Evolutionary conservation across 2,329 filamentous ascomycete species (phyloP).

Genomic region (Ophiostoma triangulosporum): DNA sequence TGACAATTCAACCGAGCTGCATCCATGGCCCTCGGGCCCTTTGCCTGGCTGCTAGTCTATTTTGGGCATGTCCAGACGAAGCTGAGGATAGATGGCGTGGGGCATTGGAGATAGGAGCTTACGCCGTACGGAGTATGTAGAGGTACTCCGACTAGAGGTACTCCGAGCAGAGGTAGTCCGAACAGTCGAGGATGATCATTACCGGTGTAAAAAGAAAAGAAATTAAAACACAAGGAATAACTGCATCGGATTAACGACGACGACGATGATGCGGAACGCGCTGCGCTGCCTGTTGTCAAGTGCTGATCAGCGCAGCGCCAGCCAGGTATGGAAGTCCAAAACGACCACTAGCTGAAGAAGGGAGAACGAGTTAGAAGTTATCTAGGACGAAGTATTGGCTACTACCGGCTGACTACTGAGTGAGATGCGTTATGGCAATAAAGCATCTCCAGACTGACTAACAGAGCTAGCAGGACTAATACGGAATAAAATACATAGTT

Average conservation of each 20-base stretch:
- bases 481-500: neutral
- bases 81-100: slow-evolving; percentile 1
- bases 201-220: too few species aligned
- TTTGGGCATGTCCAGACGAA: slow-evolving; percentile 10
- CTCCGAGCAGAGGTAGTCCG: too few species aligned
- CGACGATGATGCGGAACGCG: neutral
- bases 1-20: too few species aligned
- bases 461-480: neutral
- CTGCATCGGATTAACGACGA: too few species aligned
- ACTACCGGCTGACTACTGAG: neutral
- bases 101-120: slow-evolving; percentile 8
- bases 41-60: neutral
- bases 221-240: too few species aligned
- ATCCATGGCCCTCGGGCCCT: neutral
- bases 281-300: neutral
- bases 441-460: neutral
- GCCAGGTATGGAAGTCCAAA: neutral
- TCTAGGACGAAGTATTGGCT: neutral
- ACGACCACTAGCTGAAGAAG: neutral
- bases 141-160: too few species aligned
- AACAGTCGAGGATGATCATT: too few species aligned
- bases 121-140: too few species aligned
- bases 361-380: neutral
- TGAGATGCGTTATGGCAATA: neutral
- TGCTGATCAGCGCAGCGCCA: neutral